Evolutionary conservation across 306 rosid genomes (phyloP).

Genomic region (Abrus precatorius): DNA sequence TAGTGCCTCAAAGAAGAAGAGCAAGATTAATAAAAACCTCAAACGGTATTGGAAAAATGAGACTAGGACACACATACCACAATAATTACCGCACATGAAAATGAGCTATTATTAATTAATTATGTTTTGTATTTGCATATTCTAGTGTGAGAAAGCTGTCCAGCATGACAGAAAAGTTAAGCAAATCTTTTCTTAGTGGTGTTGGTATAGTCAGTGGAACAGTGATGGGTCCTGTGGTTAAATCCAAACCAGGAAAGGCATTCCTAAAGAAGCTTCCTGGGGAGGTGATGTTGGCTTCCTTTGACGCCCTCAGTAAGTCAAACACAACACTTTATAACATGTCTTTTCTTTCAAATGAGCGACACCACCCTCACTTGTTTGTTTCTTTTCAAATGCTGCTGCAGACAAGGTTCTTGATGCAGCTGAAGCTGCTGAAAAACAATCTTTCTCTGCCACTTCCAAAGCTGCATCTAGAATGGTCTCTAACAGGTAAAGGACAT

Average conservation of each 20-base stretch:
- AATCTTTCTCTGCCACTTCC: constrained; percentile 82
- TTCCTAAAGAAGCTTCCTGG: constrained; percentile 91
- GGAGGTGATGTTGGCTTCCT: constrained; percentile 87
- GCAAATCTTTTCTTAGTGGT: constrained; percentile 84
- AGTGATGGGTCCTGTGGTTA: constrained; percentile 75
- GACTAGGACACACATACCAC: neutral
- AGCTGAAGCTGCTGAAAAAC: constrained; percentile 93
- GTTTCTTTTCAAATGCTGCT: constrained; percentile 36
- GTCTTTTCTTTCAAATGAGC: constrained; percentile 1
- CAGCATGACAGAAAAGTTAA: constrained; percentile 82
- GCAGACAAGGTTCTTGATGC: constrained; percentile 93
- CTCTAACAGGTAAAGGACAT: constrained; percentile 64
- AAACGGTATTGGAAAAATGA: constrained; percentile 67
- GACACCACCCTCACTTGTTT: constrained; percentile 7
- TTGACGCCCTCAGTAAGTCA: constrained; percentile 92
- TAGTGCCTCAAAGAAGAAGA: constrained; percentile 50
- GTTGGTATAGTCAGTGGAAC: constrained; percentile 83
- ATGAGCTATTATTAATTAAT: neutral
- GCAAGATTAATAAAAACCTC: constrained; percentile 67
- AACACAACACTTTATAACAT: neutral
- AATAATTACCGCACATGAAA: neutral
- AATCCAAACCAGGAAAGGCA: constrained; percentile 81
- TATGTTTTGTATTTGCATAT: constrained; percentile 32
- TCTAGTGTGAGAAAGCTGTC: constrained; percentile 78
- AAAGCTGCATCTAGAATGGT: constrained; percentile 72